These are phyloP conservation scores for Pythium aphanidermatum DNA, from an alignment of 352 stramenopile genomes.

Conservation along the genomic window DNA sequence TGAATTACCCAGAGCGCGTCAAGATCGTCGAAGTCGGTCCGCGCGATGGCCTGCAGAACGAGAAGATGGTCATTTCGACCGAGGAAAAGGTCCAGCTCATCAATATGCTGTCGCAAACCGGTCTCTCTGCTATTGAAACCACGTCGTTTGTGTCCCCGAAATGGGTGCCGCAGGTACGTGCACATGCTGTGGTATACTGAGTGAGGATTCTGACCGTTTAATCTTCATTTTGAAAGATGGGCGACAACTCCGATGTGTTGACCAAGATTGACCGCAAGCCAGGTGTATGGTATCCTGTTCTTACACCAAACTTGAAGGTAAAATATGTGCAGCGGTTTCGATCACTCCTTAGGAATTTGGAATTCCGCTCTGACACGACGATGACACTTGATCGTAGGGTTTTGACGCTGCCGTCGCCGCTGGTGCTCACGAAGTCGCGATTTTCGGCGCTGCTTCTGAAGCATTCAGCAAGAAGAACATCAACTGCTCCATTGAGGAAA, in stretches of 20 bases:
- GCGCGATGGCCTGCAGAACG: constrained; percentile 95
- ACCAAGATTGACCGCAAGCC: constrained; percentile 66
- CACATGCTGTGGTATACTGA: not conserved
- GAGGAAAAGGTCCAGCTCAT: constrained; percentile 91
- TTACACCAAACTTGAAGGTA: constrained; percentile 93
- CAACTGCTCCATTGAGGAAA: constrained; percentile 96
- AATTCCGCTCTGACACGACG: too few relatives aligned
- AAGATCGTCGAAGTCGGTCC: constrained; percentile 95
- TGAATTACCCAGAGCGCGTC: constrained; percentile 62
- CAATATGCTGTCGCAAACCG: constrained; percentile 86
- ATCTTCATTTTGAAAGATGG: constrained; percentile 70
- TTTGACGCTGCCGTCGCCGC: constrained; percentile 84
- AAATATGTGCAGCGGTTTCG: not conserved
- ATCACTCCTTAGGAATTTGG: not conserved
- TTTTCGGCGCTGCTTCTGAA: constrained; percentile 95
- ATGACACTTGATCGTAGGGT: constrained; percentile 31
- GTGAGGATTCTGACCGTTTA: too few relatives aligned
- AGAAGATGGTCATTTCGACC: constrained; percentile 83
- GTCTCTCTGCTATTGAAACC: constrained; percentile 88
- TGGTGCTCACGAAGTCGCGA: constrained; percentile 90
- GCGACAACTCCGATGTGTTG: constrained; percentile 88
- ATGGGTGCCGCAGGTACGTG: constrained; percentile 91
- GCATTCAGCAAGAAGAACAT: constrained; percentile 96
- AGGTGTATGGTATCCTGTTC: constrained; percentile 84
- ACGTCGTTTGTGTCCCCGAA: constrained; percentile 96